Base-by-base conservation (phyloP, 2,329 filamentous ascomycete species). In the Exophiala aquamarina region DNA sequence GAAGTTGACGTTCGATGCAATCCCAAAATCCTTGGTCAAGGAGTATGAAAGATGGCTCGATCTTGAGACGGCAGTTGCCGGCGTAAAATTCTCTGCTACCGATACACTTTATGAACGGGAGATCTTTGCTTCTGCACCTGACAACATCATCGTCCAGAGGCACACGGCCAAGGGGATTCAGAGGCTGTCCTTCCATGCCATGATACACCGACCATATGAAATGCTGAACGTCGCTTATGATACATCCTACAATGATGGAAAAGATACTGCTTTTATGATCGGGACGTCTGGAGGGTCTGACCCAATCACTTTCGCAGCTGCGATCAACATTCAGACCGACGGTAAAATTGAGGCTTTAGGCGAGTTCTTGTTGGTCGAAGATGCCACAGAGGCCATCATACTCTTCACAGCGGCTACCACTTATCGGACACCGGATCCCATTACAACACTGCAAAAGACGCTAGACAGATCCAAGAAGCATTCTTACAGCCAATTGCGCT, bases 41-140 rank as follows among this genome's bases (percentile, higher is more conserved):
- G 47, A 59, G 8, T 75, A 75, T 45, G 56, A 57, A 18, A 65
- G 74, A 5, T 64, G 58, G 8, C 60, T 77, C 0, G 67, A 74
- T 44, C 56, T 75, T 8, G 53, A 52, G 3, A 61, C 59, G 9
- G 69, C 70, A 2, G 61, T 66, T 15, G 60, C 63, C 8, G 66
- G 59, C 6, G 68, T 71, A 2, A 48, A 63, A 11, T 76, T 74
- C 55, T 57, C 58, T 2, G 59, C 65, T 20, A 50, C 63, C 18
- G 65, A 64, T 4, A 57, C 66, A 1, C 47, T 42, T 2, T 62
- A 66, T 40, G 53, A 60, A 21, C 65, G 73, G 8, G 65, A 76
- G 44, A 57, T 63, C 8, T 58, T 77, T 31, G 70, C 70, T 18
- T 74, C 69, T 49, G 66, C 68, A 44, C 66, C 72, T 1, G 67